Percentiles rank a stretch among this genome's conserved stretches.
These are phyloP conservation scores for Cicer cuneatum DNA, from an alignment of 306 rosid genomes.

Conservation along the genomic window DNA sequence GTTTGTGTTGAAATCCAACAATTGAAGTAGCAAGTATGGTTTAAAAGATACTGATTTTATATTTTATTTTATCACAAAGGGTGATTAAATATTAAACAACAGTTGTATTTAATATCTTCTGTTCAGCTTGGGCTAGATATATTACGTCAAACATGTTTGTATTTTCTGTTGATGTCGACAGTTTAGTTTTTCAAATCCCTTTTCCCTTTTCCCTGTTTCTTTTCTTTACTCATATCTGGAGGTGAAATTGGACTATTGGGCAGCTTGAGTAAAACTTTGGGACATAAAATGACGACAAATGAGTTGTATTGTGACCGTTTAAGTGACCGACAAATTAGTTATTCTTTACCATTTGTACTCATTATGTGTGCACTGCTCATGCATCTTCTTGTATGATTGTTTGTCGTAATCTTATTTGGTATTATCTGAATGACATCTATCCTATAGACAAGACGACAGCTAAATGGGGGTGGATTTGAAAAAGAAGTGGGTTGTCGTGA, in stretches of 20 bases:
- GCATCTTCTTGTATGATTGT: slow-evolving; percentile 35
- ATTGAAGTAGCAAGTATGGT: not conserved
- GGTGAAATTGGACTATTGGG: slow-evolving; percentile 20
- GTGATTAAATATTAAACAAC: slow-evolving; percentile 18
- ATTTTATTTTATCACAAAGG: slow-evolving; percentile 8
- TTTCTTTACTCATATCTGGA: slow-evolving; percentile 23
- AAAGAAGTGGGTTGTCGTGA: slow-evolving; percentile 60
- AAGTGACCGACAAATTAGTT: slow-evolving; percentile 14
- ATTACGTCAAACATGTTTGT: not conserved
- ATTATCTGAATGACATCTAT: slow-evolving; percentile 39
- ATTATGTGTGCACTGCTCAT: slow-evolving; percentile 23
- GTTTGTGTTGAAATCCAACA: slow-evolving; percentile 28
- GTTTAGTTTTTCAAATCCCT: slow-evolving; percentile 1
- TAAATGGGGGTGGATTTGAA: slow-evolving; percentile 61
- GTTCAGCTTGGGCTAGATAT: slow-evolving; percentile 21
- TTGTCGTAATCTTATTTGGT: slow-evolving; percentile 25
- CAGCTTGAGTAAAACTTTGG: slow-evolving; percentile 22
- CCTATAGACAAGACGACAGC: slow-evolving; percentile 70
- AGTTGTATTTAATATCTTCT: slow-evolving; percentile 8
- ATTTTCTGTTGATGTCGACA: not conserved
- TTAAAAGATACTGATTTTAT: not conserved
- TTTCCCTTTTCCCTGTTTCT: not conserved
- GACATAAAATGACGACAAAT: slow-evolving; percentile 15
- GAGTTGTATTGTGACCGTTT: slow-evolving; percentile 6
- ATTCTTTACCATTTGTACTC: slow-evolving; percentile 14